A percentile compares a stretch with the other conserved stretches of the same genome.
Evolutionary conservation across 768 basidiomycete genomes (phyloP).

Genomic region (Udeniomyces megalosporus): DNA sequence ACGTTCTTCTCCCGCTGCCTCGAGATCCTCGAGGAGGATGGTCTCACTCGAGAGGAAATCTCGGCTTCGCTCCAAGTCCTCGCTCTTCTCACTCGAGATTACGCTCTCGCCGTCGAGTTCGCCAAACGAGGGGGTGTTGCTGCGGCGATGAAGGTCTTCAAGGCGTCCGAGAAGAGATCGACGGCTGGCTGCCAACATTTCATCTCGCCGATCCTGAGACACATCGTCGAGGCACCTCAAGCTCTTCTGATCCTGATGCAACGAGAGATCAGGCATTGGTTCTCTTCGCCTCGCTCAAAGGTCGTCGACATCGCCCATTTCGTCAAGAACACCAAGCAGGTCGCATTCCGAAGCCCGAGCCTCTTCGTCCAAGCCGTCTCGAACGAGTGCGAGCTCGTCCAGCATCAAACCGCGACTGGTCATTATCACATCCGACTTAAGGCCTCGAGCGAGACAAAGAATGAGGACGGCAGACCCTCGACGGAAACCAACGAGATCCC

Average conservation of each 20-base stretch:
- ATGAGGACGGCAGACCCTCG: background rate
- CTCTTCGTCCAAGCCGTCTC: constrained; percentile 59
- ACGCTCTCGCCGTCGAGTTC: constrained; percentile 48
- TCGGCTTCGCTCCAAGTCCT: constrained; percentile 66
- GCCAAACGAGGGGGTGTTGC: constrained; percentile 48
- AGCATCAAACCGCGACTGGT: constrained; percentile 43
- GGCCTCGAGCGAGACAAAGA: constrained; percentile 21
- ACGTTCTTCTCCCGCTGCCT: constrained; percentile 62
- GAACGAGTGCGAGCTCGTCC: constrained; percentile 52
- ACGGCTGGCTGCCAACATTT: constrained; percentile 55
- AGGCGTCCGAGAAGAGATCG: constrained; percentile 39
- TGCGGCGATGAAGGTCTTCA: constrained; percentile 49
- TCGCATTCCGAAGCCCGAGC: constrained; percentile 63
- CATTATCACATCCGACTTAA: constrained; percentile 45
- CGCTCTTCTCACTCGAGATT: constrained; percentile 65
- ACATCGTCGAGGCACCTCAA: constrained; percentile 62
- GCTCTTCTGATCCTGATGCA: constrained; percentile 54
- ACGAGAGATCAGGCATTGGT: constrained; percentile 65
- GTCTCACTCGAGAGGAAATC: constrained; percentile 61
- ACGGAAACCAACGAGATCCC: constrained; percentile 18
- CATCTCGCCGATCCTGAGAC: constrained; percentile 75
- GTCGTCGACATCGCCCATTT: constrained; percentile 54
- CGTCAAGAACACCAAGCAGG: constrained; percentile 56
- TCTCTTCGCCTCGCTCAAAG: constrained; percentile 35
- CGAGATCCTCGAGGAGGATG: constrained; percentile 47